Evolutionary conservation across 1,139 yeast species (phyloP), one percentile per base, ranked within the genome.

Genomic region (Tardiomyces blankii): DNA sequence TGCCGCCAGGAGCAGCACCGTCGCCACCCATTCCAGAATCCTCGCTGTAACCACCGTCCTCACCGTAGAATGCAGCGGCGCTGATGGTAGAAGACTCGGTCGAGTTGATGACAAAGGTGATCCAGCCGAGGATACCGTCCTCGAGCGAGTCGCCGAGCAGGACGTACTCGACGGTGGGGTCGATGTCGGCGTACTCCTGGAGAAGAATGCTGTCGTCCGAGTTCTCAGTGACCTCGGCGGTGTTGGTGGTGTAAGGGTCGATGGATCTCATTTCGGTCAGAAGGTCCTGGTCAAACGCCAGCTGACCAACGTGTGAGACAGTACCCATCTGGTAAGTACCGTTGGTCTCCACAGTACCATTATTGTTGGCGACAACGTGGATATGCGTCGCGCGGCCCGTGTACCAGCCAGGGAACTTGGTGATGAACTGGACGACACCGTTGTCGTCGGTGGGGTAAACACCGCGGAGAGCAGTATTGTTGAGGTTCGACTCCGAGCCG

Each of bases 371-470:
- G 13, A 28, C 18, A 18, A 25, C 19, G 41, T 42, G 41, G 16
- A 42, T 28, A 19, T 42, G 44, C 23, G 19, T 33, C 8, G 44
- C 38, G 9, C 44, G 40, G 2, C 41, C 41, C 2, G 8, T 9
- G 27, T 42, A 42, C 12, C 33, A 39, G 35, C 44, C 44, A 8
- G 44, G 44, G 38, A 21, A 42, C 4, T 38, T 18, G 4, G 44
- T 42, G 27, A 38, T 42, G 44, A 42, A 38, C 13, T 40, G 38
- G 9, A 40, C 44, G 27, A 40, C 44, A 13, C 44, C 44, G 18
- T 42, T 28, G 27, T 38, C 39, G 28, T 42, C 44, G n/a, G 44
- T 42, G 28, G 38, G 38, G 19, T 23, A 21, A 12, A 42, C 19
- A 12, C 44, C 44, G 14, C 44, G 27, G n/a, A 42, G 18, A 18